These are phyloP conservation scores for Fusarium sp. DNA, from an alignment of 2,329 filamentous ascomycete genomes.

Conservation along the genomic window DNA sequence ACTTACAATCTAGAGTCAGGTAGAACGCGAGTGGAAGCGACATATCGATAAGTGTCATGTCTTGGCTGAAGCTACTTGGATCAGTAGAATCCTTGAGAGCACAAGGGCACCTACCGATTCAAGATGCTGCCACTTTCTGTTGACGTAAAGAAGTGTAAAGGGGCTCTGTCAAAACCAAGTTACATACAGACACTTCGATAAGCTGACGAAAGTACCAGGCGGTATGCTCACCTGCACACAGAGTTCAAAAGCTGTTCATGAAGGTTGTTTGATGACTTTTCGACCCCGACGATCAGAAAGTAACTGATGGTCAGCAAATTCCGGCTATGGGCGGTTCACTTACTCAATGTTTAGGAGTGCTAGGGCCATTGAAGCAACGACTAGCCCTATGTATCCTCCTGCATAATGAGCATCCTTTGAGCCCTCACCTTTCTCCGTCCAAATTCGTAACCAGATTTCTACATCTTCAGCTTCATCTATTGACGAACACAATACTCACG, in stretches of 20 bases:
- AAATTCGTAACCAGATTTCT: conserved; percentile 43
- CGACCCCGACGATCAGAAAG: conserved; percentile 39
- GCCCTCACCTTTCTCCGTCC: conserved; percentile 40
- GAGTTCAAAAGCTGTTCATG: conserved; percentile 36
- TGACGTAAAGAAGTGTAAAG: conserved; percentile 52
- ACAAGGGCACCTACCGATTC: conserved; percentile 46
- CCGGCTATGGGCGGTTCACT: background rate
- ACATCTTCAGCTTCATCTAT: background rate
- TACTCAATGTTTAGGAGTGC: conserved; percentile 19
- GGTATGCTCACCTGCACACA: conserved; percentile 13
- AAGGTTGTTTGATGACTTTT: conserved; percentile 36
- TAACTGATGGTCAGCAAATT: conserved; percentile 12
- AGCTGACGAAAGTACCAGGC: too few relatives aligned
- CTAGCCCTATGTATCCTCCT: conserved; percentile 39
- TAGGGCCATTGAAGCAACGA: conserved; percentile 24
- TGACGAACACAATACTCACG: conserved; percentile 10
- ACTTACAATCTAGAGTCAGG: conserved; percentile 45
- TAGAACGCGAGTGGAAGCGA: conserved; percentile 48
- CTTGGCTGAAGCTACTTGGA: conserved; percentile 51
- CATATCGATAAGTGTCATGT: conserved; percentile 54
- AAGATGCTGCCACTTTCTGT: conserved; percentile 54
- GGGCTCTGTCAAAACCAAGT: conserved; percentile 42
- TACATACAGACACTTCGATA: background rate
- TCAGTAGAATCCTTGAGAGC: conserved; percentile 25
- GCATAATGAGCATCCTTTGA: conserved; percentile 30